These are phyloP conservation scores for Acacia acuminata DNA, from an alignment of 306 rosid species.

Conservation along the genomic window DNA sequence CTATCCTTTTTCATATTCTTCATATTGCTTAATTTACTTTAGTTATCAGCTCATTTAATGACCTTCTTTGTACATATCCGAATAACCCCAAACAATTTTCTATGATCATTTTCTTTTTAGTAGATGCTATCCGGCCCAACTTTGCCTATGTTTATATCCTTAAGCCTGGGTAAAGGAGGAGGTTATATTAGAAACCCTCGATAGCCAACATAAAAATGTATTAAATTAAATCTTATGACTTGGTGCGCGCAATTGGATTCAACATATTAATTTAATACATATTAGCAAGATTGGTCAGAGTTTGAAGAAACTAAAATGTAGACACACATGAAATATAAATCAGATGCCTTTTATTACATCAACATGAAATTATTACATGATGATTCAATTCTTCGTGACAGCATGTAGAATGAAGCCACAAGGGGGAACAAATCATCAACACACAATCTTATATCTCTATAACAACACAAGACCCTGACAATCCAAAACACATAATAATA, in stretches of 20 bases:
- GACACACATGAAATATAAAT: not conserved
- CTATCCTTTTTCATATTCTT: too few relatives aligned
- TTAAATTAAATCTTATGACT: too few relatives aligned
- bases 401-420: not conserved
- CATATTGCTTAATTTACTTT: too few relatives aligned
- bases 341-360: constrained; percentile 3
- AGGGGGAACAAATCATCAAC: not conserved
- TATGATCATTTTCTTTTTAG: too few relatives aligned
- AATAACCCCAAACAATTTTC: too few relatives aligned
- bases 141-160: too few relatives aligned
- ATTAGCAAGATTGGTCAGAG: not conserved
- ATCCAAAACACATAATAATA: not conserved
- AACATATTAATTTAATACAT: not conserved
- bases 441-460: not conserved
- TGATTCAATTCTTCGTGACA: not conserved
- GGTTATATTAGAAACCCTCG: too few relatives aligned
- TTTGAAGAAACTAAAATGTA: not conserved
- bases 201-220: too few relatives aligned
- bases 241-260: not conserved
- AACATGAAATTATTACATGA: not conserved
- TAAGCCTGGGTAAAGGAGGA: too few relatives aligned
- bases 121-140: too few relatives aligned
- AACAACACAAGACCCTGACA: not conserved
- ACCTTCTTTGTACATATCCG: too few relatives aligned
- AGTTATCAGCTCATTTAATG: too few relatives aligned